phyloP scores from a whole-genome alignment of 495 filamentous ascomycete genomes.

The Beverwykella pulmonaria region DNA sequence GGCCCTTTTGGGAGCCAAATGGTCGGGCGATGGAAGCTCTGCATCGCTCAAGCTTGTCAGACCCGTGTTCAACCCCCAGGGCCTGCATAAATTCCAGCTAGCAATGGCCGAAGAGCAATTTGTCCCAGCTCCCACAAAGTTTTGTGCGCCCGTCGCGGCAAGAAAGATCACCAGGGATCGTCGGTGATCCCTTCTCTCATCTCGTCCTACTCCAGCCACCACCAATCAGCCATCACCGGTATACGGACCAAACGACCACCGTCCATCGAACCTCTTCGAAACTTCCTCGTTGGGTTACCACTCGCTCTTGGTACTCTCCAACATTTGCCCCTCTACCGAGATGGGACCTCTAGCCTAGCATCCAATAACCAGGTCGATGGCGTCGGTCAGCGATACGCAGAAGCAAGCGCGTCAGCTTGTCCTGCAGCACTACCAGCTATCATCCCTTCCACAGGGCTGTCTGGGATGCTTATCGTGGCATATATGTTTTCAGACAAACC shows the following conservation, averaged over 20 bases:
- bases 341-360: neutral
- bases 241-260: too few species aligned
- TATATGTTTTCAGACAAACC: neutral
- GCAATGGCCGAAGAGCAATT: neutral
- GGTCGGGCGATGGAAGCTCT: neutral
- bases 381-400: neutral
- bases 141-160: neutral
- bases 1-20: neutral
- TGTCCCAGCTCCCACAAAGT: neutral
- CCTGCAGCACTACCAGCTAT: neutral
- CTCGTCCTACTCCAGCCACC: too few species aligned
- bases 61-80: neutral
- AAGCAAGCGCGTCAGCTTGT: neutral
- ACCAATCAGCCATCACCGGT: too few species aligned
- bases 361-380: conserved; percentile 37
- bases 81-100: neutral
- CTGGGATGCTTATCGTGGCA: neutral
- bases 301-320: neutral
- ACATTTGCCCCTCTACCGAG: neutral
- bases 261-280: neutral
- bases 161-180: conserved; percentile 2
- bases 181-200: neutral
- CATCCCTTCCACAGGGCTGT: neutral
- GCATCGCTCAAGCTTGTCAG: neutral
- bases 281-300: neutral